Percentiles rank a stretch among this genome's conserved stretches.
Evolutionary conservation across 2,329 filamentous ascomycete genomes (phyloP).

Genomic region (Nectriaceae sp.): DNA sequence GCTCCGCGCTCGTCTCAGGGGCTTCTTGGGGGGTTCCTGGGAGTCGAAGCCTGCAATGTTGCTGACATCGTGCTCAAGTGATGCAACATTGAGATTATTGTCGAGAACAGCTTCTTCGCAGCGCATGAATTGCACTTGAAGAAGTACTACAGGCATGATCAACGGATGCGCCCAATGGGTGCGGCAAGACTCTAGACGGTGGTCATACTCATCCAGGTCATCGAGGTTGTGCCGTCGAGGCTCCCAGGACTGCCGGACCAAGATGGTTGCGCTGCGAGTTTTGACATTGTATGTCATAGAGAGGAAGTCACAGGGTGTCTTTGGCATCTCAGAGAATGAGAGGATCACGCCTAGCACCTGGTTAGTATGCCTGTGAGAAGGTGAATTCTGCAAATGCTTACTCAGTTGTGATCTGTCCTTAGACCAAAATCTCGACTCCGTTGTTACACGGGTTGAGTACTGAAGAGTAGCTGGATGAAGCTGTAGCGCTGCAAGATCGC

Average conservation of each 20-base stretch:
- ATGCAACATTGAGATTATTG: slow-evolving; percentile 44
- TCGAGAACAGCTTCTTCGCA: slow-evolving; percentile 46
- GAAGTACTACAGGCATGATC: slow-evolving; percentile 46
- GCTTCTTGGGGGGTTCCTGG: slow-evolving; percentile 28
- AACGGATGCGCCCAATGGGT: slow-evolving; percentile 49
- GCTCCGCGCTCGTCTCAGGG: slow-evolving; percentile 23
- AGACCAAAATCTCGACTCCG: slow-evolving; percentile 43
- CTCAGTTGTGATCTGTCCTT: slow-evolving; percentile 38
- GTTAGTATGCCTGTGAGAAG: slow-evolving; percentile 9
- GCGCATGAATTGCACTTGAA: slow-evolving; percentile 48
- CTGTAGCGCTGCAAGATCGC: slow-evolving; percentile 37
- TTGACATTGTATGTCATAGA: slow-evolving; percentile 47
- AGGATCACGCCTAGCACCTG: slow-evolving; percentile 40
- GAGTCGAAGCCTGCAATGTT: slow-evolving; percentile 43
- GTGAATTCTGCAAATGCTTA: slow-evolving; percentile 4
- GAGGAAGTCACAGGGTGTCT: slow-evolving; percentile 48
- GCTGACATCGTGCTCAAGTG: slow-evolving; percentile 44
- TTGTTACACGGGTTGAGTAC: slow-evolving; percentile 40
- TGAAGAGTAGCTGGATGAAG: slow-evolving; percentile 42
- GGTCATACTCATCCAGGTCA: slow-evolving; percentile 48
- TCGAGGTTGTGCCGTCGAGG: slow-evolving; percentile 42
- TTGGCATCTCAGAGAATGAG: slow-evolving; percentile 46
- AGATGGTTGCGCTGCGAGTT: slow-evolving; percentile 40
- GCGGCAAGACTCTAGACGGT: slow-evolving; percentile 45
- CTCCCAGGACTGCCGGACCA: slow-evolving; percentile 47